phyloP scores from a whole-genome alignment of 352 stramenopile species.

The Globisporangium carolinianum region DNA sequence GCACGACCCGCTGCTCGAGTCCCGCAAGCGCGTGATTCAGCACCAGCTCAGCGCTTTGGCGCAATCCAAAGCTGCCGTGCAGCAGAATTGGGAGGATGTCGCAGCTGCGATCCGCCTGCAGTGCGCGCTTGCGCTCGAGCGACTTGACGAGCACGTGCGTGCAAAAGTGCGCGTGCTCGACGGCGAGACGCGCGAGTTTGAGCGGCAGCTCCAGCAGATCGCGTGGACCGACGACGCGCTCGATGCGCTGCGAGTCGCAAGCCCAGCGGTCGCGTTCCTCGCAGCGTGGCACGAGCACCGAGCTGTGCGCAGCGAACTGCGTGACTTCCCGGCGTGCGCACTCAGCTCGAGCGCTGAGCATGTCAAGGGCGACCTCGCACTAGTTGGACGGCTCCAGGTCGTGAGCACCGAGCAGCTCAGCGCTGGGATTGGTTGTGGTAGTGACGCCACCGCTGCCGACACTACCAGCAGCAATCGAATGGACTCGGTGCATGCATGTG shows the following conservation, averaged over 20 bases:
- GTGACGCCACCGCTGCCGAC: neutral
- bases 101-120: slow-evolving; percentile 40
- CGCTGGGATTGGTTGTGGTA: slow-evolving; percentile 4
- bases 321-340: slow-evolving; percentile 42
- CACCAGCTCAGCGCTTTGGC: slow-evolving; percentile 42
- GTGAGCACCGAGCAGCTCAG: slow-evolving; percentile 23
- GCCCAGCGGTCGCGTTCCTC: slow-evolving; percentile 54
- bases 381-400: slow-evolving; percentile 54
- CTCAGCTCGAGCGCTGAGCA: slow-evolving; percentile 28
- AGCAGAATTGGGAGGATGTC: slow-evolving; percentile 41
- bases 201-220: slow-evolving; percentile 62
- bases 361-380: slow-evolving; percentile 52
- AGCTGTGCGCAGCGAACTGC: slow-evolving; percentile 48
- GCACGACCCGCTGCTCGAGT: slow-evolving; percentile 55
- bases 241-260: slow-evolving; percentile 32
- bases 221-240: slow-evolving; percentile 65
- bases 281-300: slow-evolving; percentile 66
- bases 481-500: neutral
- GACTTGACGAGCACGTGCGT: slow-evolving; percentile 31
- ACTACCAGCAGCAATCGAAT: slow-evolving; percentile 4
- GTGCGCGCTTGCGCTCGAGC: slow-evolving; percentile 33
- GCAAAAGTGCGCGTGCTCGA: slow-evolving; percentile 46
- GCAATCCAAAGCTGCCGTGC: slow-evolving; percentile 22
- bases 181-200: slow-evolving; percentile 52
- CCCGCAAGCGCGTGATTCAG: slow-evolving; percentile 52